Evolutionary conservation across 2,329 filamentous ascomycete species (phyloP), one percentile per base, ranked within the genome.

Genomic region (Diplodia corticola): DNA sequence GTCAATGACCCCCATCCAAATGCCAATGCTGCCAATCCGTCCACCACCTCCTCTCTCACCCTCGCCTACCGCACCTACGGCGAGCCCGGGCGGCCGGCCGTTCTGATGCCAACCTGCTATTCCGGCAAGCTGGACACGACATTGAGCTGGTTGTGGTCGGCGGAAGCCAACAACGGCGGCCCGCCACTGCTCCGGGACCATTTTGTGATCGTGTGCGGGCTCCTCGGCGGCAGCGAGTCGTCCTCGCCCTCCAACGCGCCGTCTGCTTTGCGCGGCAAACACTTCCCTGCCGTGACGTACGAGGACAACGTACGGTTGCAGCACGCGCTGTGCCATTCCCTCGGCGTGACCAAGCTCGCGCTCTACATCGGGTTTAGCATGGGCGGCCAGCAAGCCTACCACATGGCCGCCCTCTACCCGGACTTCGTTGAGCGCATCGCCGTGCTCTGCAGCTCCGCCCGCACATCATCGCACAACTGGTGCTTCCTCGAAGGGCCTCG

Each of bases 301-400:
- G 77, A 78, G 68, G 84, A 86, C 70, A 85, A 84, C 68, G 80
- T 86, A n/a, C 75, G 74, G 0, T 80, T 84, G 0, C 84, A 86
- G 70, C 72, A 84, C 63, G 70, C 73, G 0, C 78, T 86, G 1
- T 77, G 77, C 5, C 68, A 80, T 51, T 71, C 74, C 4, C 76
- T 86, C 0, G 78, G 78, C 1, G 73, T 86, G 15, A 70, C 71
- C 13, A 74, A 78, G 40, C 75, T 85, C 0, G 78, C 81, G 15
- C 79, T 81, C 10, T 81, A 85, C 35, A 71, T 86, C 2, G 85
- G 85, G 1, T 86, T 85, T 79, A 84, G 81, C 55, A 85, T 87
- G 84, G 85, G 84, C 44, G 85, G 83, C 1, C 82, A 81, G 24
- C 80, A 85, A 65, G 79, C 83, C 2, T 87, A 83, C 65, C 82